phyloP scores from a whole-genome alignment of 331 rosid genomes.

The Quercus tomentella region DNA sequence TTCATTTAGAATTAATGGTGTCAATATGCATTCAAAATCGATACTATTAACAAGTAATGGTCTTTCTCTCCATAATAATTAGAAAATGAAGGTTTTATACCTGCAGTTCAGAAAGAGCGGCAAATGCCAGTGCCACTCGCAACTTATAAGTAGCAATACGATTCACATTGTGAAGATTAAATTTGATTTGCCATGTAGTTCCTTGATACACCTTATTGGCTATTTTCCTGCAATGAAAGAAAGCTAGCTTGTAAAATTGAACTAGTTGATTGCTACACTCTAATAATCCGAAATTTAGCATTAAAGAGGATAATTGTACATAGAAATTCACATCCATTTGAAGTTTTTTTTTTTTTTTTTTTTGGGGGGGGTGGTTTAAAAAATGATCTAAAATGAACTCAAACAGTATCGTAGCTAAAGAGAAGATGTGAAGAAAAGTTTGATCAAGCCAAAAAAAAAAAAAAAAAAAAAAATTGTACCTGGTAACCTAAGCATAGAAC shows the following conservation, averaged over 20 bases:
- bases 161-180: constrained; percentile 50
- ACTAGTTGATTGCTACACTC: too few relatives aligned
- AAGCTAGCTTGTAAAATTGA: background rate
- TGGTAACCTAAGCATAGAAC: constrained; percentile 83
- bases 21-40: background rate
- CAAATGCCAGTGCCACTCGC: constrained; percentile 80
- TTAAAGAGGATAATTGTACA: too few relatives aligned
- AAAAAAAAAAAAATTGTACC: constrained; percentile 27
- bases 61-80: too few relatives aligned
- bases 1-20: background rate
- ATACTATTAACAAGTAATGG: background rate
- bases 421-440: background rate
- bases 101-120: constrained; percentile 73
- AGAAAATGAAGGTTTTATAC: constrained; percentile 14
- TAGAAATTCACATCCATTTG: too few relatives aligned
- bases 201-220: constrained; percentile 60
- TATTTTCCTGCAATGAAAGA: constrained; percentile 48
- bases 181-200: constrained; percentile 91
- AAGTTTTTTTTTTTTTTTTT: background rate
- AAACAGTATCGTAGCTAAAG: background rate
- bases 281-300: too few relatives aligned
- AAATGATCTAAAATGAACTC: too few relatives aligned
- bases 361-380: too few relatives aligned
- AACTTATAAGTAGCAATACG: constrained; percentile 42
- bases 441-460: background rate